phyloP scores from a whole-genome alignment of 495 filamentous ascomycete genomes.

The Lophiostoma macrostomum region DNA sequence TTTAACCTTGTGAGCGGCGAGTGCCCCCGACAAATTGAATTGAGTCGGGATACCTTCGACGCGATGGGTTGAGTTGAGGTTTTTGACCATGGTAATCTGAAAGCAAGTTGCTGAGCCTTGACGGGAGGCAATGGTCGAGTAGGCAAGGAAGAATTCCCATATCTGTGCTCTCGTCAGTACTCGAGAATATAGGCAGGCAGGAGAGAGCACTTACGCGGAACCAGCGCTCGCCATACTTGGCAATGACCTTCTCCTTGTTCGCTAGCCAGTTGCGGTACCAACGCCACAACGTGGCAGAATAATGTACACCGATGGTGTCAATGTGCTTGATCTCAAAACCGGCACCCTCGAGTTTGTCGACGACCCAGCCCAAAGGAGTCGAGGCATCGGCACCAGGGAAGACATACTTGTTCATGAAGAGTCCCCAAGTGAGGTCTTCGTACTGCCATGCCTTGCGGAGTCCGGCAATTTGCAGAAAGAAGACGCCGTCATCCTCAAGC shows the following conservation, averaged over 20 bases:
- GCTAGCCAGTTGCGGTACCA: constrained; percentile 99
- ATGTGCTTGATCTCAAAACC: constrained; percentile 74
- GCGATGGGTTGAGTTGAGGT: constrained; percentile 94
- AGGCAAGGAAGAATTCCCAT: constrained; percentile 98
- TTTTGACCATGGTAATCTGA: constrained; percentile 95
- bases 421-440: constrained; percentile 81
- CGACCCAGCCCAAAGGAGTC: constrained; percentile 70
- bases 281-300: constrained; percentile 93
- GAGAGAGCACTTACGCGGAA: constrained; percentile 72
- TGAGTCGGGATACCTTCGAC: constrained; percentile 79
- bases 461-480: constrained; percentile 82
- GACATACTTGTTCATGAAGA: constrained; percentile 92
- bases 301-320: constrained; percentile 93
- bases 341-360: constrained; percentile 67
- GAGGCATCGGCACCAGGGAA: constrained; percentile 87
- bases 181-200: background rate
- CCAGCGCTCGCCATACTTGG: constrained; percentile 94
- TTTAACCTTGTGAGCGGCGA: constrained; percentile 28
- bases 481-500: constrained; percentile 81
- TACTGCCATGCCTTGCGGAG: constrained; percentile 82
- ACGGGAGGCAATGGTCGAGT: constrained; percentile 86
- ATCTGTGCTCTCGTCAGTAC: constrained; percentile 54
- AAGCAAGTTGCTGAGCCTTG: constrained; percentile 94
- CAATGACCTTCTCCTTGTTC: constrained; percentile 90
- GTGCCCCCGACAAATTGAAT: constrained; percentile 71